Percentiles rank a stretch among this genome's conserved stretches.
These are phyloP conservation scores for Tephrocybe sp. DNA, from an alignment of 768 basidiomycete species.

Conservation along the genomic window DNA sequence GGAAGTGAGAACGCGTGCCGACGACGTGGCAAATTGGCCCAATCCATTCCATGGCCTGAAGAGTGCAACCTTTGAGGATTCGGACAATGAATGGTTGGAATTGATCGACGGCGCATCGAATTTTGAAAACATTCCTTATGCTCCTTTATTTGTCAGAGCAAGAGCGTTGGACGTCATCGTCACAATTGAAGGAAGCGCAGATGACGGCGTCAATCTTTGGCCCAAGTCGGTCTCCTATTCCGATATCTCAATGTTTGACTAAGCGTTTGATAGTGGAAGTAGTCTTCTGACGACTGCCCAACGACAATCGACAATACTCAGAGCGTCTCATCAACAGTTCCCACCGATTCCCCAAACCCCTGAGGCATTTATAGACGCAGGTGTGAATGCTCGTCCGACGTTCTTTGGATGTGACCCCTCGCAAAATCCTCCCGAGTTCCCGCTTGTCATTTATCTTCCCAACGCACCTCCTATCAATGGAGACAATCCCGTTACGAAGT, in stretches of 20 bases:
- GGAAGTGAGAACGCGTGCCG: constrained; percentile 47
- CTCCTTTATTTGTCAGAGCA: constrained; percentile 66
- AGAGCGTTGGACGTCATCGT: constrained; percentile 74
- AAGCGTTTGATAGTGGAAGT: constrained; percentile 42
- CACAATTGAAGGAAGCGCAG: constrained; percentile 66
- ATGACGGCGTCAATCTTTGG: constrained; percentile 56
- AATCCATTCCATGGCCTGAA: constrained; percentile 57
- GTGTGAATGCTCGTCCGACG: constrained; percentile 65
- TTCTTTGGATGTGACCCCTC: constrained; percentile 77
- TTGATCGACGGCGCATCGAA: constrained; percentile 75
- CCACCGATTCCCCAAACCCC: constrained; percentile 58
- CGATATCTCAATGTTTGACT: not conserved
- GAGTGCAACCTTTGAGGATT: constrained; percentile 48
- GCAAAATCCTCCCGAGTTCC: constrained; percentile 50
- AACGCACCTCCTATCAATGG: constrained; percentile 71
- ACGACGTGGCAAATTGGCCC: constrained; percentile 71
- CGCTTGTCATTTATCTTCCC: constrained; percentile 72
- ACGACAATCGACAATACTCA: constrained; percentile 43
- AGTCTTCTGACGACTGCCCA: constrained; percentile 41
- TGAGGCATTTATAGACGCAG: constrained; percentile 52
- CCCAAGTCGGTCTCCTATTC: constrained; percentile 50
- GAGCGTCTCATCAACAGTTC: constrained; percentile 54
- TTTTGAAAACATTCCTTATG: constrained; percentile 66
- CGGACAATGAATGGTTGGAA: constrained; percentile 49
- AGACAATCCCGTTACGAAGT: constrained; percentile 66